These are phyloP conservation scores for Lactarius vividus DNA, from an alignment of 768 basidiomycete genomes.

Conservation along the genomic window DNA sequence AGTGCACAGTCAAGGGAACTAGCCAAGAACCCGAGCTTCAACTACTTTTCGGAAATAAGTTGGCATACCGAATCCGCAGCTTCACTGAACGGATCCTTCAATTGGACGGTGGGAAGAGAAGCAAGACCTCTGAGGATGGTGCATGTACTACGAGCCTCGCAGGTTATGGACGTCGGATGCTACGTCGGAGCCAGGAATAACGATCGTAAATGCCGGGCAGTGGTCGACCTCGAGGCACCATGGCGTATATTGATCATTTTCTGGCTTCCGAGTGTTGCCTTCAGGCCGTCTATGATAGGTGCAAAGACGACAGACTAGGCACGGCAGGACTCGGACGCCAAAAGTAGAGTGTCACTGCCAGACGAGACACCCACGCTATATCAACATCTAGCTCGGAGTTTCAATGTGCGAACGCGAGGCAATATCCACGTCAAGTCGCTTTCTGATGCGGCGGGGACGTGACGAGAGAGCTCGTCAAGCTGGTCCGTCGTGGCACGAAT, in stretches of 20 bases:
- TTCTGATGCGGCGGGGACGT: slow-evolving; percentile 10
- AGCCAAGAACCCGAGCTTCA: slow-evolving; percentile 11
- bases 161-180: slow-evolving; percentile 20
- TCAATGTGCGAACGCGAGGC: slow-evolving; percentile 20
- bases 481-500: slow-evolving; percentile 3
- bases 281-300: slow-evolving; percentile 13
- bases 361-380: slow-evolving; percentile 17
- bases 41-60: slow-evolving; percentile 16
- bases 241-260: slow-evolving; percentile 21
- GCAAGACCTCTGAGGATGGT: slow-evolving; percentile 8
- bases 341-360: not conserved
- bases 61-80: slow-evolving; percentile 17
- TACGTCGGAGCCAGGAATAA: slow-evolving; percentile 24
- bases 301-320: slow-evolving; percentile 11
- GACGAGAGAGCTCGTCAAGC: not conserved
- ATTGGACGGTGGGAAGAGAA: slow-evolving; percentile 14
- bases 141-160: slow-evolving; percentile 22
- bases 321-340: not conserved
- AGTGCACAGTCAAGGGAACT: slow-evolving; percentile 14
- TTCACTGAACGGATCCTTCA: slow-evolving; percentile 1
- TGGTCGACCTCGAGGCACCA: slow-evolving; percentile 23
- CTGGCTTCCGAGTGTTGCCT: slow-evolving; percentile 15
- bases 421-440: slow-evolving; percentile 9
- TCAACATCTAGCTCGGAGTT: slow-evolving; percentile 19
- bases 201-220: slow-evolving; percentile 25